phyloP scores from a whole-genome alignment of 169 alveolate genomes.

The Eimeria praecox region DNA sequence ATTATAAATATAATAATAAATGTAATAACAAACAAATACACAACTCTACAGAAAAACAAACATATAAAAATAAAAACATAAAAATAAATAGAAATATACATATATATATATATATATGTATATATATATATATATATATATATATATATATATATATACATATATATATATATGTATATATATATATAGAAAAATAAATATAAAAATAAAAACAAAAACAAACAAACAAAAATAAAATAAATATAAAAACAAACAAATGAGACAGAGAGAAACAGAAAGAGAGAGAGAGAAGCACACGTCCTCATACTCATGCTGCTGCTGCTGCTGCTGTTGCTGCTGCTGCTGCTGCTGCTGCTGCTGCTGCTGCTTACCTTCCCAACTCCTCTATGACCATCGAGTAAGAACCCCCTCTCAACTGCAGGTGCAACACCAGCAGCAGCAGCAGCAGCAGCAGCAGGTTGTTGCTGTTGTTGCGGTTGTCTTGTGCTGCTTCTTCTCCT shows the following conservation, averaged over 20 bases:
- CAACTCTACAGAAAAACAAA: neutral
- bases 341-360: conserved; percentile 36
- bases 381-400: conserved; percentile 84
- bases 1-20: neutral
- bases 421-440: conserved; percentile 47
- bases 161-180: no score
- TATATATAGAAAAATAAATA: no score
- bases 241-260: no score
- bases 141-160: no score
- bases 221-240: no score
- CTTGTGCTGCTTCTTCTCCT: neutral
- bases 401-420: conserved; percentile 64
- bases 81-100: neutral
- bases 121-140: no score
- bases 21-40: neutral
- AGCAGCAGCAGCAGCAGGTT: conserved; percentile 15
- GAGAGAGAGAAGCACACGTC: no score
- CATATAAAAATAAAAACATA: no score
- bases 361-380: conserved; percentile 75
- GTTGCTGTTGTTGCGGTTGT: neutral
- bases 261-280: no score
- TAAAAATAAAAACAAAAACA: no score
- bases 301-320: no score
- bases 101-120: no score
- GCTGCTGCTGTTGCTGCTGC: conserved; percentile 44